Evolutionary conservation across 2,329 filamentous ascomycete genomes (phyloP), one percentile per base, ranked within the genome.

Genomic region (Colletotrichum ledebouriae): DNA sequence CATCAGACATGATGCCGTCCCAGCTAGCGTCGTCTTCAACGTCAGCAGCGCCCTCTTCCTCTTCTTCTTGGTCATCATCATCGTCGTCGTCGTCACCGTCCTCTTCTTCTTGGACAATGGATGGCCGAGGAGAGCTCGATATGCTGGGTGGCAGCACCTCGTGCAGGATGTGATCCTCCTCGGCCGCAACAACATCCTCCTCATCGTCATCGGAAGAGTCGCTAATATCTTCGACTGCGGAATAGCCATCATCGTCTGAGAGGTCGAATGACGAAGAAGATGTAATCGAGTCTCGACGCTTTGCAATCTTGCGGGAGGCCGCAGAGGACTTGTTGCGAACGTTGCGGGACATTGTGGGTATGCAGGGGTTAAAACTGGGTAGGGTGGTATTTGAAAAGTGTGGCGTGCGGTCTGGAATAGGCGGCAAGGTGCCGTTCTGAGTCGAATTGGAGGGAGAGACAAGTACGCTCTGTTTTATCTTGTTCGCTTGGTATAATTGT

Each of bases 171-270:
- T 90, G 88, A 78, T 89, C 86, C 82, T 94, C 92, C 86, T 96
- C 93, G 83, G 89, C 86, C 84, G 90, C 88, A 75, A 92, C 87
- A 63, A 95, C 88, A 84, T 92, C 88, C 72, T 92, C 88, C 78
- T 95, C 91, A 77, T 95, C 92, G 71, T 93, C 90, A 70, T 94
- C 87, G 61, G 87, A 92, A 11, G 89, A 90, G 73, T 94, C 92
- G 72, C 88, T 92, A 69, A 97, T 91, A 58, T 94, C 88, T 76
- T 95, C 92, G 68, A 97, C 90, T 42, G 85, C 91, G 2, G 89
- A 92, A 78, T 94, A 94, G 63, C 89, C 90, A 60, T 86, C 88
- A 58, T 94, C 92, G 68, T 90, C 88, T 70, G 87, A 91, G 6
- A 89, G 81, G 73, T 87, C 81, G 64, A 86, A 78, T 1, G 86